Evolutionary conservation across 306 rosid genomes (phyloP), one percentile per base, ranked within the genome.

Genomic region (Vigna hirtella): DNA sequence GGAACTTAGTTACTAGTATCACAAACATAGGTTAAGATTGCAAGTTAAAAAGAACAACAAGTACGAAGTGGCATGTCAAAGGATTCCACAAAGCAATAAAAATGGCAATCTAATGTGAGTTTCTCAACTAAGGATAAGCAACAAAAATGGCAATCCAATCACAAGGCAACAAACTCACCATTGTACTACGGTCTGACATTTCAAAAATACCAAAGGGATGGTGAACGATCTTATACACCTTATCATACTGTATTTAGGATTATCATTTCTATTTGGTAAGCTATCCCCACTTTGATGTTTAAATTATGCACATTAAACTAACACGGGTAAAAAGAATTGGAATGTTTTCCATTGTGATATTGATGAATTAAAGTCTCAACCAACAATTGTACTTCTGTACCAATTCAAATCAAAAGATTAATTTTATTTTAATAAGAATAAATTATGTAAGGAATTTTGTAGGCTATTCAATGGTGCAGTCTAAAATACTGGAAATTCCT

Each of bases 11-110:
- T 52, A 26, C 78, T 74, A 82, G 70, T 18, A 52, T 79, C 66
- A 68, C 22, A 18, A 70, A 14, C 17, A 11, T 61, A 17, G 70
- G 15, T 48, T 11, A 59, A 64, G 43, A 30, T 68, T 62, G 22
- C 45, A 85, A 24, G 76, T 73, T 32, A 61, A 74, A 67, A 49
- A 58, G 72, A 34, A 73, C 74, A 58, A 38, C 50, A 28, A 43
- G 17, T 13, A 47, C 8, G 32, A 73, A 50, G 66, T 49, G 49
- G 30, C 18, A 28, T 69, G 73, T 17, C 68, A 82, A 50, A 75
- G 66, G 34, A 76, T 52, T 17, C 47, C 7, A 52, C 76, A 7
- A 24, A 20, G 38, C 42, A 48, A 55, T 11, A 55, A 52, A 20
- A 55, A 55, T 55, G 14, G 5, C 12, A 17, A 26, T 53, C 59